These are phyloP conservation scores for Phialocephala sp. DNA, from an alignment of 2,329 filamentous ascomycete species.

Conservation along the genomic window DNA sequence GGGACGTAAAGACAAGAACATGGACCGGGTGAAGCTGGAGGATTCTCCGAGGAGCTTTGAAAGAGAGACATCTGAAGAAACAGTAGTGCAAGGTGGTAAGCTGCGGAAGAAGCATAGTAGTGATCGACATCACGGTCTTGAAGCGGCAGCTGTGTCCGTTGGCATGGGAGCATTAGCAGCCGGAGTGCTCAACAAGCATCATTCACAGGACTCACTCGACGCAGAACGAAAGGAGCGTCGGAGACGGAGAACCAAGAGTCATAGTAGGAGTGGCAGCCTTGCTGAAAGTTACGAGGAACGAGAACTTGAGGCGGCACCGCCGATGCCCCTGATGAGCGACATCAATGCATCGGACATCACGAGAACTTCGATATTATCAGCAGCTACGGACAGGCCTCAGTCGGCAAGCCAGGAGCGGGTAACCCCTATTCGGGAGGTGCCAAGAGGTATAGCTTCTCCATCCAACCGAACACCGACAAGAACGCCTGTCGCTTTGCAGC, in stretches of 20 bases:
- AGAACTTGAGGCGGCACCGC: constrained; percentile 66
- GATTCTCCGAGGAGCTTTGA: constrained; percentile 42
- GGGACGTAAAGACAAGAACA: constrained; percentile 56
- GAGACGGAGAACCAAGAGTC: constrained; percentile 49
- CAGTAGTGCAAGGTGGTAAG: constrained; percentile 55
- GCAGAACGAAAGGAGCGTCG: constrained; percentile 49
- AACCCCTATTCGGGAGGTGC: constrained; percentile 67
- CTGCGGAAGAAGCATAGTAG: constrained; percentile 43
- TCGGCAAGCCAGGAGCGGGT: constrained; percentile 65
- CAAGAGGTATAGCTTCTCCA: constrained; percentile 64
- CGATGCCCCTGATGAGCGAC: constrained; percentile 88
- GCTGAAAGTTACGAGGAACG: constrained; percentile 57
- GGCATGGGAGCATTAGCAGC: constrained; percentile 63
- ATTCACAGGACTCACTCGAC: constrained; percentile 65
- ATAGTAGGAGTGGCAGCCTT: constrained; percentile 52
- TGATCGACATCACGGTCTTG: constrained; percentile 36
- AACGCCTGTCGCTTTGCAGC: constrained; percentile 59
- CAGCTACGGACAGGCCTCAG: constrained; percentile 74
- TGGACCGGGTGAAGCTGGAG: constrained; percentile 46
- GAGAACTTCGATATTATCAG: constrained; percentile 83
- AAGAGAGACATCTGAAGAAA: constrained; percentile 52
- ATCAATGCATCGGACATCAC: constrained; percentile 87
- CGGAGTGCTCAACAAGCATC: constrained; percentile 67
- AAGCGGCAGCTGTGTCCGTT: constrained; percentile 40
- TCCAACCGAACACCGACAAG: constrained; percentile 67